Evolutionary conservation across 2,329 filamentous ascomycete species (phyloP).

Genomic region (Metarhizium anisopliae): DNA sequence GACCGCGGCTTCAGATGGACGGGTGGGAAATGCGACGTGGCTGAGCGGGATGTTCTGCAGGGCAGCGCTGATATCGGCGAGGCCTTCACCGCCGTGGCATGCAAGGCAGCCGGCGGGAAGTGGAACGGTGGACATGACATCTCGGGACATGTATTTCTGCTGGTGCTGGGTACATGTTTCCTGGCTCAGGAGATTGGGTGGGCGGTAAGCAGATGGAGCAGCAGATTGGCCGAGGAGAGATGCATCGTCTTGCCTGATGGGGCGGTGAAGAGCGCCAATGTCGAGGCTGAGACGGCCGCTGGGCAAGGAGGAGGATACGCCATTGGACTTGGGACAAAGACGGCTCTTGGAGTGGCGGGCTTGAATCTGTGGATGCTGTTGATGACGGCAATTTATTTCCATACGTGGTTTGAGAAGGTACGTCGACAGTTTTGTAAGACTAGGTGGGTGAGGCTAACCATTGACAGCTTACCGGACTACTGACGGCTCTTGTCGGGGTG

Average conservation of each 20-base stretch:
- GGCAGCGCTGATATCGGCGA: conserved; percentile 37
- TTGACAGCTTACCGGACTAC: conserved; percentile 41
- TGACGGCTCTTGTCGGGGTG: conserved; percentile 36
- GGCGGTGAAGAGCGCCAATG: conserved; percentile 49
- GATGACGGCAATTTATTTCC: conserved; percentile 98
- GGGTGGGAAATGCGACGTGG: conserved; percentile 70
- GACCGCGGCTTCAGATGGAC: conserved; percentile 85
- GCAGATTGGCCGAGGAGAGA: conserved; percentile 47
- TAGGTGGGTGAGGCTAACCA: conserved; percentile 13
- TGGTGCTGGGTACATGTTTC: conserved; percentile 76
- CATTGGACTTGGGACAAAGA: conserved; percentile 41
- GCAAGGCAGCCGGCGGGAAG: conserved; percentile 69
- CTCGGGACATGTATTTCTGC: conserved; percentile 86
- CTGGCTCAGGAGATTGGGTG: conserved; percentile 70
- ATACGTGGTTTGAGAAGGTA: conserved; percentile 97
- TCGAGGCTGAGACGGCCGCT: conserved; percentile 29
- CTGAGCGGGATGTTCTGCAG: conserved; percentile 36
- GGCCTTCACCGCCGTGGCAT: conserved; percentile 66
- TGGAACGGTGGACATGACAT: conserved; percentile 97
- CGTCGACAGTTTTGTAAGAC: conserved; percentile 12
- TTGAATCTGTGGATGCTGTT: conserved; percentile 91
- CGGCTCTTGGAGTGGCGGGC: conserved; percentile 54
- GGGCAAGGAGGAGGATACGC: conserved; percentile 17
- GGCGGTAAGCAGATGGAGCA: conserved; percentile 37
- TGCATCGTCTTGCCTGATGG: conserved; percentile 59